These are phyloP conservation scores for Glycine latifolia DNA, from an alignment of 306 rosid species.

Conservation along the genomic window DNA sequence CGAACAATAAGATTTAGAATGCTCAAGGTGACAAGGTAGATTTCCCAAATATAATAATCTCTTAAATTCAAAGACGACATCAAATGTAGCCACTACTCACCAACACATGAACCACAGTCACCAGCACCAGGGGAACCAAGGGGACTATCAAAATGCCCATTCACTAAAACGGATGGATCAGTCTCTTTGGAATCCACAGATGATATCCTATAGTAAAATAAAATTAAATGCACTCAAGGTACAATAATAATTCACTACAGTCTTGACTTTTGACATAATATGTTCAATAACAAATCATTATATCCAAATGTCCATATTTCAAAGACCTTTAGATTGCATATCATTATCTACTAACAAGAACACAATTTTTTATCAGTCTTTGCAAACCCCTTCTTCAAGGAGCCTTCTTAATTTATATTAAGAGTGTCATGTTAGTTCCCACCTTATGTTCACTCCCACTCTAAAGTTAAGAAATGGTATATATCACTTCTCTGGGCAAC, in stretches of 20 bases:
- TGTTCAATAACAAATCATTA: neutral
- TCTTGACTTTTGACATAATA: neutral
- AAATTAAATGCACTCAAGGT: constrained; percentile 36
- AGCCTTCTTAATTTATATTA: neutral
- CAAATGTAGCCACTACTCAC: constrained; percentile 62
- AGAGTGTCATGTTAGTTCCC: constrained; percentile 6
- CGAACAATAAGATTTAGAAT: constrained; percentile 20
- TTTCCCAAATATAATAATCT: constrained; percentile 14
- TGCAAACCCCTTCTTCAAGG: neutral
- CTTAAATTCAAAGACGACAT: constrained; percentile 37
- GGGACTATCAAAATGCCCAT: constrained; percentile 93
- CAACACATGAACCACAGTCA: constrained; percentile 98
- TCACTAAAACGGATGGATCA: constrained; percentile 84
- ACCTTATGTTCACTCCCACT: neutral
- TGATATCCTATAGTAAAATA: constrained; percentile 69
- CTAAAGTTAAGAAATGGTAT: neutral
- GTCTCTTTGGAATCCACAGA: constrained; percentile 70
- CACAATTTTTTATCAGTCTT: neutral
- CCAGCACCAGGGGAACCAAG: constrained; percentile 98
- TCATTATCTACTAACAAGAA: neutral
- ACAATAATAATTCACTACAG: neutral
- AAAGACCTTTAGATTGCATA: neutral
- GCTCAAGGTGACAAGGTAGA: constrained; percentile 25
- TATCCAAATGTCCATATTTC: constrained; percentile 4
- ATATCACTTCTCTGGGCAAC: neutral